Base-by-base conservation (phyloP, 441 rosid genomes). In the Populus trichocarpa region DNA sequence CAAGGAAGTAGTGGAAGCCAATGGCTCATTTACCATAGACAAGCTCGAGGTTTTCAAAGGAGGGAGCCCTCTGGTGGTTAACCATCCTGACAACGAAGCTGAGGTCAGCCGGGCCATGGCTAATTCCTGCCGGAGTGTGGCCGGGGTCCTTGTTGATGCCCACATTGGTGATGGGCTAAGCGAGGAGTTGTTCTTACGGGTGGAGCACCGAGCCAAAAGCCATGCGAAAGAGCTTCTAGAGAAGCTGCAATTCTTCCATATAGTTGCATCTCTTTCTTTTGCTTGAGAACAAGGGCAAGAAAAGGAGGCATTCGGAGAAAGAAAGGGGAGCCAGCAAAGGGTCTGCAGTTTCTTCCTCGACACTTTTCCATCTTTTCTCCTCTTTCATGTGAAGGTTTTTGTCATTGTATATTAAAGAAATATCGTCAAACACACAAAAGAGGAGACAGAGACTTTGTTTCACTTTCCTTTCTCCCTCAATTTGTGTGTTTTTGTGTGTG, bases 41-140 rank as follows among this genome's bases (percentile, higher is more conserved):
- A 91, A 87, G 85, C 96, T 95, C 16, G 90, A 91, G 67, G 82
- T 95, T 23, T 89, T 91, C 88, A 93, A 95, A 81, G 99, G 98
- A 74, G 99, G 99, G 9, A 95, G 98, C 78, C 99, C 99, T 3
- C 78, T 95, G n/a, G 99, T 95, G 69, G 96, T 95, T 18, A 88
- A 77, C 78, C 83, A 79, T n/a, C 99, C 96, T 0, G 96, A 95
- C 4, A 85, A 93, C 57, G 85, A 88, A 1, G 73, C 78, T 0
- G 96, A 92, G 83, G 93, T 93, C 1, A 96, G 98, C 33, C 92
- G 85, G 53, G 97, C 97, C 67, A 74, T 93, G 4, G 91, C 93
- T 75, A 90, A 84, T 42, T 89, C 84, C 76, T 91, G 98, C 82
- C 87, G 95, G 75, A 95, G 96, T 25, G 91, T 92, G 22, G 86